phyloP scores from a whole-genome alignment of 148 eudicot species.

The Vaccinium corymbosum region DNA sequence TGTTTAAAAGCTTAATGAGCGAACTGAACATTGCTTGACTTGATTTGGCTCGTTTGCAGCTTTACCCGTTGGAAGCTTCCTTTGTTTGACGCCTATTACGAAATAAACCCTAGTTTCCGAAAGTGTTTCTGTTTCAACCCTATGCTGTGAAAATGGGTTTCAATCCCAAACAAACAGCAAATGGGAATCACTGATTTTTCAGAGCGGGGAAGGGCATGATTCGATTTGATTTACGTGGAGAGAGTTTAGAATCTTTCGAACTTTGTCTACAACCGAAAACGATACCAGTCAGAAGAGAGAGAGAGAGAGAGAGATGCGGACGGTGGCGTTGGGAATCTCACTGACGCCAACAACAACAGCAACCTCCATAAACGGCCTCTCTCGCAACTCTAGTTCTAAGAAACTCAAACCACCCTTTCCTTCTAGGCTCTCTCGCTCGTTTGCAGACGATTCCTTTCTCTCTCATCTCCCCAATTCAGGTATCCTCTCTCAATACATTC shows the following conservation, averaged over 20 bases:
- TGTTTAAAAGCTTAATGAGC: no score
- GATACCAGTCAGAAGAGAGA: not conserved
- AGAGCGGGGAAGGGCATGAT: not conserved
- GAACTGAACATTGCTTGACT: no score
- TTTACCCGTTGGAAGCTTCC: no score
- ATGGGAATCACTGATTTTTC: not conserved
- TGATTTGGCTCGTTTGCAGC: no score
- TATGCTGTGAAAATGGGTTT: not conserved
- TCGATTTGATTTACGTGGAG: no score
- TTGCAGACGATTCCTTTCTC: conserved; percentile 9
- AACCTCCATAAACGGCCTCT: conserved; percentile 14
- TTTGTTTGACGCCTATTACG: not conserved
- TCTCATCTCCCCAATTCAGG: conserved; percentile 30
- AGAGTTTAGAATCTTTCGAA: not conserved
- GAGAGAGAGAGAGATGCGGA: conserved; percentile 32
- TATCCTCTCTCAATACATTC: conserved; percentile 6
- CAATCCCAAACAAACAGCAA: not conserved
- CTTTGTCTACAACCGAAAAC: not conserved
- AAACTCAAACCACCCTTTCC: not conserved
- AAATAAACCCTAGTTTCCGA: not conserved
- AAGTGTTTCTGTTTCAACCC: not conserved
- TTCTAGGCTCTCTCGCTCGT: conserved; percentile 15
- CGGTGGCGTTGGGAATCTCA: conserved; percentile 31
- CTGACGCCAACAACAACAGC: conserved; percentile 10
- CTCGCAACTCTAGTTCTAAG: not conserved